Conservation (phyloP, 306 rosid genomes). For the Prunus mira region DNA sequence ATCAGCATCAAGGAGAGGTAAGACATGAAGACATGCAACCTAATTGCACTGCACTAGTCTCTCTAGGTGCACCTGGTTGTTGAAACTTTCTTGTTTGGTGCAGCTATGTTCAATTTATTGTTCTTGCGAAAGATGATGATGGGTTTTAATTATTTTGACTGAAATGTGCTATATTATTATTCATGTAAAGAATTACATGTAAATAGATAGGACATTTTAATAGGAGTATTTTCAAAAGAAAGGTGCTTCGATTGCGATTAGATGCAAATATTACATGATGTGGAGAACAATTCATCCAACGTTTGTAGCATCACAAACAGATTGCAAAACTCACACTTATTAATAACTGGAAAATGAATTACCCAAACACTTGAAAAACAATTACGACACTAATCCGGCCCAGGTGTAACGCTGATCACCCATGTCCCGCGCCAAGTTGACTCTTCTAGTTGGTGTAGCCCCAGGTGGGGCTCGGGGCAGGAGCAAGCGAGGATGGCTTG, state of each 20-base stretch:
- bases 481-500: neutral
- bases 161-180: neutral
- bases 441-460: neutral
- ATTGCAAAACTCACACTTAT: neutral
- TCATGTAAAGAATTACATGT: too few species aligned
- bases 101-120: neutral
- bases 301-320: neutral
- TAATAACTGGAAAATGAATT: neutral
- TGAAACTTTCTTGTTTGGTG: neutral
- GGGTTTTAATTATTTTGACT: neutral
- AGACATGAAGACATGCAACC: neutral
- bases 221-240: neutral
- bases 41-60: neutral
- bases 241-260: neutral
- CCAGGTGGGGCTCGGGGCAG: neutral
- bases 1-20: conserved; percentile 16
- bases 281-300: neutral
- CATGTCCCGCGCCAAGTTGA: neutral
- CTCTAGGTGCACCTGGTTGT: conserved; percentile 2
- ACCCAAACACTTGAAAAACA: neutral
- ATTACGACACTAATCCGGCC: neutral
- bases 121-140: neutral
- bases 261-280: neutral
- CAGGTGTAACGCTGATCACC: neutral
- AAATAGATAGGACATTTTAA: too few species aligned